These are phyloP conservation scores for Mycocentrospora acerina DNA, from an alignment of 2,329 filamentous ascomycete species.

Conservation along the genomic window DNA sequence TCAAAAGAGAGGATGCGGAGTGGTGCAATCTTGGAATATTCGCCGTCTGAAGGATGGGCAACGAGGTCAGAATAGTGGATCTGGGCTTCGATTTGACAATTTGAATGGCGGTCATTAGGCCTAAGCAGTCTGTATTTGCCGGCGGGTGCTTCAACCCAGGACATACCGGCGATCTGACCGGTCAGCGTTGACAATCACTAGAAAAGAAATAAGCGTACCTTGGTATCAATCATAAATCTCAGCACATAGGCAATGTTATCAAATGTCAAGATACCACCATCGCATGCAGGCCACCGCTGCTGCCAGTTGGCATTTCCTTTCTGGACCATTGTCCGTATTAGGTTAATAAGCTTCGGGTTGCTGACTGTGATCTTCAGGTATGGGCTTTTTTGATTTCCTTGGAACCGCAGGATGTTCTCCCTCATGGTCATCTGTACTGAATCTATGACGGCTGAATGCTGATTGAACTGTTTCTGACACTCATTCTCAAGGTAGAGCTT, in stretches of 20 bases:
- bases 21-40: slow-evolving; percentile 98
- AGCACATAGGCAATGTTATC: slow-evolving; percentile 95
- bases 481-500: slow-evolving; percentile 78
- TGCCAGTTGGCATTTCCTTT: slow-evolving; percentile 82
- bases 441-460: slow-evolving; percentile 72
- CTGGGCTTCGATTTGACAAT: slow-evolving; percentile 92
- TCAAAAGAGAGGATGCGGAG: slow-evolving; percentile 92
- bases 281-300: slow-evolving; percentile 69
- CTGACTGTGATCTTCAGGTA: slow-evolving; percentile 93
- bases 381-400: slow-evolving; percentile 87
- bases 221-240: slow-evolving; percentile 96
- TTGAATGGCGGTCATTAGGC: slow-evolving; percentile 72
- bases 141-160: slow-evolving; percentile 86
- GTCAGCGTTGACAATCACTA: slow-evolving; percentile 4
- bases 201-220: slow-evolving; percentile 53
- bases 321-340: slow-evolving; percentile 75
- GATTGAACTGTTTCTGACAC: slow-evolving; percentile 56
- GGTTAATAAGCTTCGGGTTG: slow-evolving; percentile 81
- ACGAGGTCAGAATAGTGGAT: slow-evolving; percentile 82
- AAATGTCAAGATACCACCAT: slow-evolving; percentile 80
- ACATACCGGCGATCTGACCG: slow-evolving; percentile 81
- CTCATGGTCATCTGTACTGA: slow-evolving; percentile 79
- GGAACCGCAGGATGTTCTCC: slow-evolving; percentile 91
- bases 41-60: slow-evolving; percentile 82
- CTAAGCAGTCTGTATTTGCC: slow-evolving; percentile 71